Conservation (phyloP, 176 grass and related monocot species). For the Aegilops bicornis region DNA sequence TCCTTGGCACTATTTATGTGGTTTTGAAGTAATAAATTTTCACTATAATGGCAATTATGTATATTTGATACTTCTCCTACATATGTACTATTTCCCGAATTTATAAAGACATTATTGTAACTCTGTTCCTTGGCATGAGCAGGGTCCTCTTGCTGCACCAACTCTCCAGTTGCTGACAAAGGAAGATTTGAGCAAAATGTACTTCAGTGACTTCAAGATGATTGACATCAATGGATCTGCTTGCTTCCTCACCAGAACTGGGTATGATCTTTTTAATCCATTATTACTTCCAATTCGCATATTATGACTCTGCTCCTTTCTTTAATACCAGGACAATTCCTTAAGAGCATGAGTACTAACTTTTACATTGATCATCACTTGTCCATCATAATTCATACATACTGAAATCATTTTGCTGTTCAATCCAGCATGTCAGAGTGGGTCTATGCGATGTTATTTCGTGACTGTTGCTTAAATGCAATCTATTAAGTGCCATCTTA, state of each 20-base stretch:
- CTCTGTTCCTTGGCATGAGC: conserved; percentile 7
- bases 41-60: neutral
- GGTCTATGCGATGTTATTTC: neutral
- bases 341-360: neutral
- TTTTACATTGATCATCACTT: neutral
- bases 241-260: conserved; percentile 96
- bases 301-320: neutral
- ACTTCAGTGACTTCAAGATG: conserved; percentile 83
- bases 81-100: neutral
- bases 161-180: conserved; percentile 84
- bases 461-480: neutral
- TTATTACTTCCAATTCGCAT: neutral
- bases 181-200: conserved; percentile 95
- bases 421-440: neutral
- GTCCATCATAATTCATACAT: neutral
- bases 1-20: neutral
- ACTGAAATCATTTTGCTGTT: neutral
- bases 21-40: neutral
- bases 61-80: conserved; percentile 7
- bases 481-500: neutral
- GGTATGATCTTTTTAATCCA: conserved; percentile 47
- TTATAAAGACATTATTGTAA: neutral
- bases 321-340: neutral
- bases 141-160: conserved; percentile 93
- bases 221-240: conserved; percentile 76